Percentiles rank a stretch among this genome's conserved stretches.
Conservation (phyloP, 2,329 filamentous ascomycete species). For the Sporothrix mexicana region DNA sequence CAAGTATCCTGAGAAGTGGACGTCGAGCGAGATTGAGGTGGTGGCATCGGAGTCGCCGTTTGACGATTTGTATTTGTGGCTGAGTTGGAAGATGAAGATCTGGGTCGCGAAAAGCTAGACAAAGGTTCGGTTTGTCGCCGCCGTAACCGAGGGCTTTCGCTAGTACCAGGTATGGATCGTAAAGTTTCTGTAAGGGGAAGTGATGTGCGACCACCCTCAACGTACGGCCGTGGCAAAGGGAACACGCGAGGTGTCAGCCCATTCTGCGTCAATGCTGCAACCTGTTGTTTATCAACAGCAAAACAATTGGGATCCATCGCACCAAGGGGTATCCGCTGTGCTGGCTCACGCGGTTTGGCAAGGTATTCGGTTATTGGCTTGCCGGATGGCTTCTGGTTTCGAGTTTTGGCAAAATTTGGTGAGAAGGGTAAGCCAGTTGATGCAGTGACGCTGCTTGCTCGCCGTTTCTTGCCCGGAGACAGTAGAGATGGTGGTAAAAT, state of each 20-base stretch:
- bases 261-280: slow-evolving; percentile 56
- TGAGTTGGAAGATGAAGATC: not conserved
- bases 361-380: slow-evolving; percentile 65
- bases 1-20: slow-evolving; percentile 1
- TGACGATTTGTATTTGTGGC: slow-evolving; percentile 21
- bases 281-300: slow-evolving; percentile 55
- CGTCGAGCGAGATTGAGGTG: slow-evolving; percentile 19
- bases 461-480: slow-evolving; percentile 50
- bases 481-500: slow-evolving; percentile 49
- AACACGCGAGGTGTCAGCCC: slow-evolving; percentile 62
- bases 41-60: slow-evolving; percentile 26
- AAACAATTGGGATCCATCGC: slow-evolving; percentile 69
- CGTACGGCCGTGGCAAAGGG: slow-evolving; percentile 63
- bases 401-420: not conserved
- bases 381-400: slow-evolving; percentile 38
- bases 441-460: slow-evolving; percentile 44
- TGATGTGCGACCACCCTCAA: slow-evolving; percentile 47
- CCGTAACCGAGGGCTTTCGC: slow-evolving; percentile 48
- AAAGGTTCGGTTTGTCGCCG: slow-evolving; percentile 62
- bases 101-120: slow-evolving; percentile 49
- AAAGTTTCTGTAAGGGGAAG: slow-evolving; percentile 35
- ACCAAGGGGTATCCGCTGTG: slow-evolving; percentile 60
- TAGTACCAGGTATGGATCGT: slow-evolving; percentile 39
- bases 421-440: slow-evolving; percentile 34
- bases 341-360: slow-evolving; percentile 51